Conservation (phyloP, 108 stramenopile genomes). For the Skeletonema grethae region DNA sequence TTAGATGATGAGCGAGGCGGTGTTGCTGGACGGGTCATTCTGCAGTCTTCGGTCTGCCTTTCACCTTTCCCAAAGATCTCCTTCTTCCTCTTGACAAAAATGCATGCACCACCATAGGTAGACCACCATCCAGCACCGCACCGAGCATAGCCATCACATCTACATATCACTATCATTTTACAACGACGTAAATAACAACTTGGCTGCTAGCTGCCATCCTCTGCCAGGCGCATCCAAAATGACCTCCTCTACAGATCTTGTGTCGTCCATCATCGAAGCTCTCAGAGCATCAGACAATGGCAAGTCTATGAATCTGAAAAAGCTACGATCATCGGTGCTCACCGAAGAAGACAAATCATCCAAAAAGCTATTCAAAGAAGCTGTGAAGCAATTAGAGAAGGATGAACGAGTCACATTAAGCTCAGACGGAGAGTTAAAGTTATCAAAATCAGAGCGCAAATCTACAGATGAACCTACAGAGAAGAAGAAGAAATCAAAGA, state of each 20-base stretch:
- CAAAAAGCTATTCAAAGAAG: conserved; percentile 83
- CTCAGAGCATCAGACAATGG: conserved; percentile 39
- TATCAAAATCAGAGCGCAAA: conserved; percentile 51
- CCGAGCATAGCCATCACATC: no score
- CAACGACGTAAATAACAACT: neutral
- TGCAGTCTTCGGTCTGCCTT: no score
- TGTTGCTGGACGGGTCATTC: no score
- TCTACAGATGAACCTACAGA: neutral
- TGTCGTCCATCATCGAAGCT: conserved; percentile 26
- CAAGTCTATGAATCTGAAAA: conserved; percentile 50
- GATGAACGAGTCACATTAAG: conserved; percentile 58
- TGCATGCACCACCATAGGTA: no score
- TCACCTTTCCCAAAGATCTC: no score
- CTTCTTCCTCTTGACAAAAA: no score
- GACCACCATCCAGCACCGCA: no score
- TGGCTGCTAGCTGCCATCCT: neutral
- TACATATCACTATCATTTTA: no score
- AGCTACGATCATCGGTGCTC: conserved; percentile 38
- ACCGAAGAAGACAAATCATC: conserved; percentile 61
- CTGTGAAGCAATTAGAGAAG: conserved; percentile 61
- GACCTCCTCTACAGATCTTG: conserved; percentile 8
- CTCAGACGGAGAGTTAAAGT: conserved; percentile 68
- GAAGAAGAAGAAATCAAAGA: conserved; percentile 49
- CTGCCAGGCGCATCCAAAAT: neutral
- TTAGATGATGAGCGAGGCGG: no score